Evolutionary conservation across 2,329 filamentous ascomycete genomes (phyloP), one percentile per base, ranked within the genome.

Genomic region (Tolypocladium pustulatum): DNA sequence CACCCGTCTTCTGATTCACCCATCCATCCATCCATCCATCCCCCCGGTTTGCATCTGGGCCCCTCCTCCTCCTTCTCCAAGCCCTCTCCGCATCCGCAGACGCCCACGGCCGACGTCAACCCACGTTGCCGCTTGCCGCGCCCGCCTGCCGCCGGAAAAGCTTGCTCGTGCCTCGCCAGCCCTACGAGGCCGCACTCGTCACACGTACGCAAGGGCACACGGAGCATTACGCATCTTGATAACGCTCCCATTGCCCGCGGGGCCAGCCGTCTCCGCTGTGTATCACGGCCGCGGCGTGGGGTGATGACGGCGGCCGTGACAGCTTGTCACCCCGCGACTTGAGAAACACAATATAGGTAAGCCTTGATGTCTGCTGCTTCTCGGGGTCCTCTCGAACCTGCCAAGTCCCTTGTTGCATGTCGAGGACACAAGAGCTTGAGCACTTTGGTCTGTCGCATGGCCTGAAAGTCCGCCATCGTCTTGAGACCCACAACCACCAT

Each of bases 121-220:
- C 38, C 25, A 32, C 27, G 30, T 34, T 34, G 49, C 49, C 46
- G 43, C 43, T 10, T 51, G 46, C 46, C 46, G 43, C 43, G 43
- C 25, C 43, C 46, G 27, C 13, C 46, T 20, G 46, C 46, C 17
- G 22, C 41, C 41, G 22, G 25, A 20, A 17, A 30, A 30, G 46
- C 46, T 49, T 27, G 43, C 46, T 2, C 17, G 30, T n/a, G 46
- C 46, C 46, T 51, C 46, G 49, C 49, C 59, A 58, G 59, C 59
- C 57, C 59, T 61, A 61, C 59, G 54, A 61, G 57, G 59, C 30
- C 57, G 34, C 55, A 52, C 57, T 59, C 59, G 57, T 59, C 57
- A 61, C 59, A 52, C 49, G 27, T 57, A 41, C 53, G 27, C 43
- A 27, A 51, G 43, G 56, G 56, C 60, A 60, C 60, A 51, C 58